Conservation (phyloP, 345 rosid species). For the Zanthoxylum bungeanum region DNA sequence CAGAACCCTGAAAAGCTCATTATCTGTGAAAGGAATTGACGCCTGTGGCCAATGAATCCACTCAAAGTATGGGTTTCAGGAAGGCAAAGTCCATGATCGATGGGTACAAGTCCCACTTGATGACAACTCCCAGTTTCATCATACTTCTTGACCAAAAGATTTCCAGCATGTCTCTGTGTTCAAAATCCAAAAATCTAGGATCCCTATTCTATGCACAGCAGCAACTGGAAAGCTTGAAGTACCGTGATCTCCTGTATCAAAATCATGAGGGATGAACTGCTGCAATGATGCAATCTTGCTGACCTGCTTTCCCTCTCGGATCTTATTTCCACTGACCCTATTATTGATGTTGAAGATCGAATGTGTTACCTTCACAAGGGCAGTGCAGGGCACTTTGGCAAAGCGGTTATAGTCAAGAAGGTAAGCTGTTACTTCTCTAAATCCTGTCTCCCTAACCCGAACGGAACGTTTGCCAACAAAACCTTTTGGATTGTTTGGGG, state of each 20-base stretch:
- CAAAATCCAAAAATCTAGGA: slow-evolving; percentile 63
- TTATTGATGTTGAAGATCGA: slow-evolving; percentile 60
- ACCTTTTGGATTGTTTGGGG: slow-evolving; percentile 85
- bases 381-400: slow-evolving; percentile 73
- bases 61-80: slow-evolving; percentile 72
- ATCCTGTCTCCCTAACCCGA: slow-evolving; percentile 77
- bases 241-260: slow-evolving; percentile 80
- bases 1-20: slow-evolving; percentile 52
- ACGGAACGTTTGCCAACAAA: slow-evolving; percentile 73
- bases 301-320: slow-evolving; percentile 42
- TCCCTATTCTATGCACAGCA: slow-evolving; percentile 68
- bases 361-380: slow-evolving; percentile 68
- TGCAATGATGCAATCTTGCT: slow-evolving; percentile 85
- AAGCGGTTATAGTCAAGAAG: slow-evolving; percentile 65
- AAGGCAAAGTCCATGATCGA: slow-evolving; percentile 73
- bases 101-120: slow-evolving; percentile 57
- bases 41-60: slow-evolving; percentile 83
- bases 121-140: slow-evolving; percentile 51
- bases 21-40: slow-evolving; percentile 63
- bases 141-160: slow-evolving; percentile 62
- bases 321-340: slow-evolving; percentile 47
- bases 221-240: slow-evolving; percentile 73
- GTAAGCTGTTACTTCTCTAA: slow-evolving; percentile 71
- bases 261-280: slow-evolving; percentile 70
- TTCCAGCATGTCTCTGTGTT: slow-evolving; percentile 70